Percentiles rank a stretch among this genome's conserved stretches.
Conservation (phyloP, 345 rosid species). For the Sisymbrium altissimum region DNA sequence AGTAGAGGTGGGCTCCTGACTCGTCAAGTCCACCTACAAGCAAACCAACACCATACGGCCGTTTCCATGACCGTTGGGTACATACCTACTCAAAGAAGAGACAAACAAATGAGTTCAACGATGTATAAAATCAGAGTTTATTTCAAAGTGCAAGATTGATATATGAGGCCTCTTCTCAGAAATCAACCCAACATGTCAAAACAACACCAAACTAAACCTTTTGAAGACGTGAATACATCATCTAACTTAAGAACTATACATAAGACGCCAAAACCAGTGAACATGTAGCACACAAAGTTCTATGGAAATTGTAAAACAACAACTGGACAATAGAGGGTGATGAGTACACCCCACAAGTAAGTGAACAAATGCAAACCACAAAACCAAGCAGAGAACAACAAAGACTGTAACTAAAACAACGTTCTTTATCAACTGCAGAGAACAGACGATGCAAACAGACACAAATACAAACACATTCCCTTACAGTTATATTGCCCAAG, state of each 20-base stretch:
- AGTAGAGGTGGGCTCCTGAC: slow-evolving; percentile 97
- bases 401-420: neutral
- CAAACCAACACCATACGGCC: slow-evolving; percentile 97
- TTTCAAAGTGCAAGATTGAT: neutral
- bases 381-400: neutral
- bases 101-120: neutral
- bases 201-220: neutral
- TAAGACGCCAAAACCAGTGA: neutral
- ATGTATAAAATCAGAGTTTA: neutral
- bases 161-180: neutral
- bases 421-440: neutral
- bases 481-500: neutral
- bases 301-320: neutral
- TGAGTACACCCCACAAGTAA: too few species aligned
- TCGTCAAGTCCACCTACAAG: slow-evolving; percentile 93
- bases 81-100: slow-evolving; percentile 60
- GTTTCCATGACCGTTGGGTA: slow-evolving; percentile 98
- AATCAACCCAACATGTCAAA: neutral
- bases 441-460: neutral
- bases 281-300: neutral
- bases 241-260: neutral
- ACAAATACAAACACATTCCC: slow-evolving; percentile 4
- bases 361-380: neutral
- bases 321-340: too few species aligned
- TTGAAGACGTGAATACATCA: neutral